Conservation (phyloP, 106 monocot species). For the Acanthochlamys bracteata region DNA sequence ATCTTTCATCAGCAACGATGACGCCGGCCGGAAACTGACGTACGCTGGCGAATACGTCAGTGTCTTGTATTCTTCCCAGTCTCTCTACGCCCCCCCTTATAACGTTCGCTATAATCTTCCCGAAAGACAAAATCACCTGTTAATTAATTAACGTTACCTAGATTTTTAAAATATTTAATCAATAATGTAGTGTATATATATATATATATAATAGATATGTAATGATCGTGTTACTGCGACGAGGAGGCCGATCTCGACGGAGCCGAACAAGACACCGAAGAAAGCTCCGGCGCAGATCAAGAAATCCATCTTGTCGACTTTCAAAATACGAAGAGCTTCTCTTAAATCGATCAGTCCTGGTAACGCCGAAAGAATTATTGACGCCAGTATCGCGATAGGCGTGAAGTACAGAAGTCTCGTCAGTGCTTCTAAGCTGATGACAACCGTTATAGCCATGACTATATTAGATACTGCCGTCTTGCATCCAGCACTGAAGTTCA, state of each 20-base stretch:
- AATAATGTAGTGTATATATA: too few relatives aligned
- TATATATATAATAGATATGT: too few relatives aligned
- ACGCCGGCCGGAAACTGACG: slow-evolving; percentile 74
- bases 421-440: slow-evolving; percentile 44
- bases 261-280: slow-evolving; percentile 59
- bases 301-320: slow-evolving; percentile 69
- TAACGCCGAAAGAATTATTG: slow-evolving; percentile 64
- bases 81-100: slow-evolving; percentile 51
- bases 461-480: slow-evolving; percentile 62
- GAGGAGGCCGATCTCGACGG: slow-evolving; percentile 62
- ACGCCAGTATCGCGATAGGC: slow-evolving; percentile 48
- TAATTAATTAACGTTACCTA: too few relatives aligned
- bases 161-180: too few relatives aligned
- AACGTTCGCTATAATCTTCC: slow-evolving; percentile 49
- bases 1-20: too few relatives aligned
- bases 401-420: slow-evolving; percentile 60
- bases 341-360: slow-evolving; percentile 50
- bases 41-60: slow-evolving; percentile 56
- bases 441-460: slow-evolving; percentile 54
- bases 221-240: slow-evolving; percentile 25
- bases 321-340: slow-evolving; percentile 48
- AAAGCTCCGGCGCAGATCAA: slow-evolving; percentile 50
- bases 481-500: slow-evolving; percentile 65
- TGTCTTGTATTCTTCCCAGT: slow-evolving; percentile 68
- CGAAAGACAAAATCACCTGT: slow-evolving; percentile 71